Evolutionary conservation across 108 stramenopile genomes (phyloP), one percentile per base, ranked within the genome.

Genomic region (Chaetoceros tenuissimus): DNA sequence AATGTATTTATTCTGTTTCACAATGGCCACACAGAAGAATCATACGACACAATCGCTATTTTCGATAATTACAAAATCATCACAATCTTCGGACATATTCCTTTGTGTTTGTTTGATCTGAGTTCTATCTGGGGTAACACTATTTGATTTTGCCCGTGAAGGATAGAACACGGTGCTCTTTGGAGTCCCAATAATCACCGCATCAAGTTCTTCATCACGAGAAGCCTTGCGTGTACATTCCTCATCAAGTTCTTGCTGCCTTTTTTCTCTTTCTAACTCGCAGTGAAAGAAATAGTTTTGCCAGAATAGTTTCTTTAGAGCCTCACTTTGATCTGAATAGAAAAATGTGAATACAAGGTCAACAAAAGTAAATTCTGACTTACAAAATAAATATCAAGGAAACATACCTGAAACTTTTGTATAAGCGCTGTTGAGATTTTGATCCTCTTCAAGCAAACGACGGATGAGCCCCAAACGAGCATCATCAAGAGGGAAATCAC

Each of bases 261-360:
- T 51, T 40, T 71, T 48, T 7, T 53, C 43, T 60, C 73, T 44
- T 0, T 59, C 18, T 47, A 26, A 26, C 49, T 80, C 69, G 48
- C 79, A 80, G 40, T 77, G 68, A 55, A 54, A 54, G 53, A 82
- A 78, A 49, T 82, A 82, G 47, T 82, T 82, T 31, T 53, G 66
- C 80, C 80, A 82, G 51, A 82, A 82, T 1, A 68, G 24, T 56
- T 74, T 70, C 24, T 64, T 61, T 0, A 68, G 24, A 5, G 5
- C 44, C 27, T 51, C 51, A 58, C 46, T 47, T 28, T 57, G 55
- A 54, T 54, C 44, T 59, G n/a, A 19, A 40, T 5, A 40, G 13
- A 40, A 10, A 40, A 40, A 40, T 5, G 34, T 5, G 8, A 13
- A 40, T 10, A 40, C 34, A 40, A 40, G 13, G 5, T 40, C 34